Percentiles rank a stretch among this genome's conserved stretches.
phyloP scores from a whole-genome alignment of 2,329 filamentous ascomycete genomes.

The Meredithiella fracta region DNA sequence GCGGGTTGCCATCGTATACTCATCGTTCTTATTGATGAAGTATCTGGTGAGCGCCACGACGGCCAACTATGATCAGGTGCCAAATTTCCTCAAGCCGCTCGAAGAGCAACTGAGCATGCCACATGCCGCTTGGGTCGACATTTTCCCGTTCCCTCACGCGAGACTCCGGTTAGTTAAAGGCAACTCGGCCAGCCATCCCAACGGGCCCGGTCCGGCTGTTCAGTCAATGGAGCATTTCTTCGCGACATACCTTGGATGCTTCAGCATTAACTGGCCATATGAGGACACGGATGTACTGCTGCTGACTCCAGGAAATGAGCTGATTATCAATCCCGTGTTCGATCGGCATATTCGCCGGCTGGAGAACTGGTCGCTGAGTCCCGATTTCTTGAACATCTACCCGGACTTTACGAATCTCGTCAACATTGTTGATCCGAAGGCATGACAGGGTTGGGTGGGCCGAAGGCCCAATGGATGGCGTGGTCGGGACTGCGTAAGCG shows the following conservation, averaged over 20 bases:
- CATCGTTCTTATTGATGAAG: conserved; percentile 75
- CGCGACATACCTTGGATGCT: conserved; percentile 58
- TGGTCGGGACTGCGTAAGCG: neutral
- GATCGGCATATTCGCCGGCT: conserved; percentile 60
- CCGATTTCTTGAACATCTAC: conserved; percentile 47
- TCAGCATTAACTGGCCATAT: conserved; percentile 75
- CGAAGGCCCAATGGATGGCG: neutral
- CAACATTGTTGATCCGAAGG: conserved; percentile 6
- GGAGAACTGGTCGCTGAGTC: conserved; percentile 68
- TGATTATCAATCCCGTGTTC: conserved; percentile 74
- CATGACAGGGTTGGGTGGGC: neutral
- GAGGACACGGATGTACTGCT: conserved; percentile 54
- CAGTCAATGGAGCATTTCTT: conserved; percentile 45
- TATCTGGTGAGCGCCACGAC: conserved; percentile 69
- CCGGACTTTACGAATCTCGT: conserved; percentile 25
- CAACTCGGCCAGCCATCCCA: neutral
- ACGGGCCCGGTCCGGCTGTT: neutral
- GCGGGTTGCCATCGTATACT: conserved; percentile 63
- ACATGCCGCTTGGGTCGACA: conserved; percentile 71
- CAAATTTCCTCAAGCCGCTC: conserved; percentile 53
- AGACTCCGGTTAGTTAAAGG: conserved; percentile 44
- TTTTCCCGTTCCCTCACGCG: conserved; percentile 64
- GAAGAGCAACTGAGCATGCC: conserved; percentile 46
- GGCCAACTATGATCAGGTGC: conserved; percentile 64
- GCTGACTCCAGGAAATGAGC: conserved; percentile 41